Conservation (phyloP, 352 stramenopile genomes). For the Phytopythium sindhum region DNA sequence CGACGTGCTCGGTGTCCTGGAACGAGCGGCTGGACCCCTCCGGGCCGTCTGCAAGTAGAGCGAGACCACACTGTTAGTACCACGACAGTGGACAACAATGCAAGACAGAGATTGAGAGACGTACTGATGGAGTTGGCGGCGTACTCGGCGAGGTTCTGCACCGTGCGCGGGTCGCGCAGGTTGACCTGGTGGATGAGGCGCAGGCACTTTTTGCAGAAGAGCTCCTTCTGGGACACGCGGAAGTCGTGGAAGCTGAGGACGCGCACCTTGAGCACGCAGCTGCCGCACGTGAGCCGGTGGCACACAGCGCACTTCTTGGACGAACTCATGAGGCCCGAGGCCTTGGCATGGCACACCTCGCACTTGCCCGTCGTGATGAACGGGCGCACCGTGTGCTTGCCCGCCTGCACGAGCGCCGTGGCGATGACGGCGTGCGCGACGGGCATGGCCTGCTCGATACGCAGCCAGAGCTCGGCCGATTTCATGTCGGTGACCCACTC, state of each 20-base stretch:
- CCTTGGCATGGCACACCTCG: constrained; percentile 60
- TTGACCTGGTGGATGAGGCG: constrained; percentile 59
- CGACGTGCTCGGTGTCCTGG: constrained; percentile 16
- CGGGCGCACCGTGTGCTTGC: constrained; percentile 24
- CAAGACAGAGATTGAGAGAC: constrained; percentile 3
- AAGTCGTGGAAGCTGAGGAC: constrained; percentile 67
- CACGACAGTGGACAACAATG: background rate
- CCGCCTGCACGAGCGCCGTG: constrained; percentile 53
- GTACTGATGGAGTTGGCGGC: constrained; percentile 29
- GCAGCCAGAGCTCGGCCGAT: constrained; percentile 69
- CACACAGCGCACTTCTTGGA: constrained; percentile 64
- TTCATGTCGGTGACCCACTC: constrained; percentile 74
- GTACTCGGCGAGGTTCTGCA: constrained; percentile 39
- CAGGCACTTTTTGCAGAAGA: constrained; percentile 72
- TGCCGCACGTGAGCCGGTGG: constrained; percentile 55
- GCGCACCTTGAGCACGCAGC: constrained; percentile 56
- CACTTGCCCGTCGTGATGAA: constrained; percentile 42
- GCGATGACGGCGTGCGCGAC: constrained; percentile 54
- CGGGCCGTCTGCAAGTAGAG: constrained; percentile 5
- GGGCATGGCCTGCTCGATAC: constrained; percentile 47
- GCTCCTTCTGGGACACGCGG: constrained; percentile 35
- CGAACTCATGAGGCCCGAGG: constrained; percentile 49
- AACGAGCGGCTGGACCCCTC: constrained; percentile 20
- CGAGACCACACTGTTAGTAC: background rate
- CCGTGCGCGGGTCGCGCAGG: constrained; percentile 44